phyloP scores from a whole-genome alignment of 768 basidiomycete genomes.

The Kwoniella europaea region DNA sequence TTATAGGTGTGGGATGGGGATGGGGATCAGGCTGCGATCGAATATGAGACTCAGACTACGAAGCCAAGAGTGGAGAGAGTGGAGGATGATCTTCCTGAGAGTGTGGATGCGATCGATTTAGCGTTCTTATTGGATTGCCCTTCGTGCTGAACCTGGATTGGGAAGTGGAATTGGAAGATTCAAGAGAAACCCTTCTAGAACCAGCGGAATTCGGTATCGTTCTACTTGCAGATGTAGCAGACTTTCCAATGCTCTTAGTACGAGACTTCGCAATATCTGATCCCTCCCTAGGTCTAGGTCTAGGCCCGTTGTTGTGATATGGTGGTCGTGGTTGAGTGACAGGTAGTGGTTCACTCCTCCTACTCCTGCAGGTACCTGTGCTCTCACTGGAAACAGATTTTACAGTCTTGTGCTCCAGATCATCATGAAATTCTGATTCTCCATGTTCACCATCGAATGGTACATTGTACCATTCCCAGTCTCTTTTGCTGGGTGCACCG shows the following conservation, averaged over 20 bases:
- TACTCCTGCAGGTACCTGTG: constrained; percentile 10
- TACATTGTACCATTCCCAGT: constrained; percentile 69
- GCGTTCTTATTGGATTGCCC: constrained; percentile 19
- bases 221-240: too few species aligned
- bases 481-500: constrained; percentile 64
- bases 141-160: background rate
- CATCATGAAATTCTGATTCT: constrained; percentile 21
- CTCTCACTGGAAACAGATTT: constrained; percentile 32
- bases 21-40: constrained; percentile 64
- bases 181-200: background rate
- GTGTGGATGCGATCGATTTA: too few species aligned
- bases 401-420: constrained; percentile 30
- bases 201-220: background rate
- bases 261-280: too few species aligned
- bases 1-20: constrained; percentile 69
- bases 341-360: constrained; percentile 3
- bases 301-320: too few species aligned
- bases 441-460: constrained; percentile 59
- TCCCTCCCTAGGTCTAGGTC: too few species aligned
- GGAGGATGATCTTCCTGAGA: too few species aligned
- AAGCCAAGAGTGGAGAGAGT: too few species aligned
- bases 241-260: too few species aligned
- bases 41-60: too few species aligned
- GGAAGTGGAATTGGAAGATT: too few species aligned
- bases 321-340: background rate